Percentiles rank a stretch among this genome's conserved stretches.
phyloP scores from a whole-genome alignment of 208 protist species.

The Borovskyia barvae region DNA sequence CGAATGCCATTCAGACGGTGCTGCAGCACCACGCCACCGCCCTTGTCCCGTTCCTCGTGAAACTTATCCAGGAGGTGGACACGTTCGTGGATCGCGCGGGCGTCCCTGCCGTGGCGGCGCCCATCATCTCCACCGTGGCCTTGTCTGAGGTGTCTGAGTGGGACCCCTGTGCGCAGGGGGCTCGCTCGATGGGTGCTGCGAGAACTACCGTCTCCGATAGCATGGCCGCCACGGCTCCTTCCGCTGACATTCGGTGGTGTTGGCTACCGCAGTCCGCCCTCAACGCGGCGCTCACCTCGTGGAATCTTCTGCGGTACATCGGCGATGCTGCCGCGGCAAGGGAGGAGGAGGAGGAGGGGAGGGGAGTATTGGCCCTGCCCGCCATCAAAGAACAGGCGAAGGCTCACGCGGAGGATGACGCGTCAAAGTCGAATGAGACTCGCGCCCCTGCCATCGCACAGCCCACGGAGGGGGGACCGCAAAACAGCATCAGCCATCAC shows the following conservation, averaged over 20 bases:
- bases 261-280: constrained; percentile 16
- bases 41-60: constrained; percentile 27
- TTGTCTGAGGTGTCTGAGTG: not conserved
- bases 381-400: too few relatives aligned
- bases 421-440: too few relatives aligned
- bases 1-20: constrained; percentile 1
- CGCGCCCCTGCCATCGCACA: too few relatives aligned
- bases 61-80: constrained; percentile 27
- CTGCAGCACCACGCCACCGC: constrained; percentile 14
- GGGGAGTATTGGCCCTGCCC: too few relatives aligned
- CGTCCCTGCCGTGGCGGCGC: constrained; percentile 10
- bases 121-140: constrained; percentile 17
- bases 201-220: not conserved
- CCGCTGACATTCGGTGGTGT: constrained; percentile 8
- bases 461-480: too few relatives aligned
- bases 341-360: too few relatives aligned
- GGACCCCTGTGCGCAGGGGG: not conserved
- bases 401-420: too few relatives aligned
- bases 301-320: constrained; percentile 25
- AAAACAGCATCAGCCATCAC: too few relatives aligned
- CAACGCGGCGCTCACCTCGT: constrained; percentile 6
- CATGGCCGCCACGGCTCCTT: not conserved
- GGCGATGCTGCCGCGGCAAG: too few relatives aligned
- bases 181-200: not conserved
- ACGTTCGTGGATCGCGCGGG: constrained; percentile 48